Evolutionary conservation across 2,329 filamentous ascomycete species (phyloP), one percentile per base, ranked within the genome.

Genomic region (Hypomyces perniciosus): DNA sequence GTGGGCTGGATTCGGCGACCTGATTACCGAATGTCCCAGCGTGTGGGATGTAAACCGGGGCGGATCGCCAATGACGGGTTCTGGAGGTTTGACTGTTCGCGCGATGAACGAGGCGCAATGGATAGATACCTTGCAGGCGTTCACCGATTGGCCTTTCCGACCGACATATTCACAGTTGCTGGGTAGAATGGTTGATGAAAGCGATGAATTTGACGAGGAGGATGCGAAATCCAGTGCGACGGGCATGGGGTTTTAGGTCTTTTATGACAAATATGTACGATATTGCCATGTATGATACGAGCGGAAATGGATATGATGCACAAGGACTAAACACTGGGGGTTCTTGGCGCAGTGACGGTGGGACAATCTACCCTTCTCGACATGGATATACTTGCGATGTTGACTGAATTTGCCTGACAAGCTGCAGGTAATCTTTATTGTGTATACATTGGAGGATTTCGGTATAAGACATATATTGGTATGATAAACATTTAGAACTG

Each of bases 91-190:
- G 33, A 62, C 64, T 0, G 68, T 76, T 5, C 67, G 83, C 4
- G 62, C 66, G 28, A 57, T 88, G 51, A 81, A 76, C 40, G 64
- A 72, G 56, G 59, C 62, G 10, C 82, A 86, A 71, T 72, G 82
- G 63, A 62, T 72, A 13, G 79, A 85, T 53, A 66, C 88, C 12
- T 54, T 83, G 4, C 71, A 78, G 56, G 75, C 77, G 0, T 88
- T 81, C 74, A 72, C 80, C 64, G 68, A 76, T 46, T 89, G 85
- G 85, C 84, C 84, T 0, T 87, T 86, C 56, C 66, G 68, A 3
- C 82, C 81, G 1, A 57, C 62, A 2, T 78, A 77, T 54, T 41
- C 64, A 5, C 69, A 79, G 52, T 64, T 82, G 47, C 65, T 81
- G n/a, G 67, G 67, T 5, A 68, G 75, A 28, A 55, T 66, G 52